Percentiles rank a stretch among this genome's conserved stretches.
phyloP scores from a whole-genome alignment of 305 asterid species.

The Rubia peregrina region DNA sequence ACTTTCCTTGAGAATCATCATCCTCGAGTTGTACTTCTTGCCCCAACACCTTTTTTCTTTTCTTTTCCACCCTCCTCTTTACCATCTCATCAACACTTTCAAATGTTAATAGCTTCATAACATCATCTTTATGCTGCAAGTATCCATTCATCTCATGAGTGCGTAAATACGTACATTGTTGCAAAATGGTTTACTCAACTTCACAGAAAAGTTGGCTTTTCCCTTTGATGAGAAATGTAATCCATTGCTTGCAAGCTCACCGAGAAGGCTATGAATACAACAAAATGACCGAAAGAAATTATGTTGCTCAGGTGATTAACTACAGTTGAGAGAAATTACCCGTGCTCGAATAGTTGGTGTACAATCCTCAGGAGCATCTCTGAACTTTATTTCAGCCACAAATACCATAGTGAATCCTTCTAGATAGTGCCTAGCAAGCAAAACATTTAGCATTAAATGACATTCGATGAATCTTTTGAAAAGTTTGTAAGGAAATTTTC shows the following conservation, averaged over 20 bases:
- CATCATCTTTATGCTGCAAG: conserved; percentile 56
- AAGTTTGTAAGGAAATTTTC: neutral
- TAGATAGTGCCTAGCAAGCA: conserved; percentile 52
- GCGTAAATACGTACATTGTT: neutral
- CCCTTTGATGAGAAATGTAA: neutral
- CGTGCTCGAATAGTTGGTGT: conserved; percentile 53
- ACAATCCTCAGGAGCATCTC: conserved; percentile 48
- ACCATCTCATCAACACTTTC: conserved; percentile 63
- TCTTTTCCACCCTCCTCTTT: conserved; percentile 64
- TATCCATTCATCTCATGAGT: neutral
- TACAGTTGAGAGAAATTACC: conserved; percentile 27
- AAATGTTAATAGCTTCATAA: conserved; percentile 68
- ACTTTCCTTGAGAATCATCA: conserved; percentile 18
- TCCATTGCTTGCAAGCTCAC: neutral
- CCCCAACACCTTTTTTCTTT: conserved; percentile 54
- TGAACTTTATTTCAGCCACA: conserved; percentile 83
- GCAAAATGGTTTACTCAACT: too few relatives aligned
- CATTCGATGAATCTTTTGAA: neutral
- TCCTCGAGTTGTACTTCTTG: conserved; percentile 45
- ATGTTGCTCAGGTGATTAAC: neutral
- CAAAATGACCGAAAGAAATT: neutral
- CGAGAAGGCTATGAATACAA: neutral
- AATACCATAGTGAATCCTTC: conserved; percentile 84
- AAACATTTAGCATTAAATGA: neutral
- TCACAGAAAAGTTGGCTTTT: neutral